A percentile compares a stretch with the other conserved stretches of the same genome.
Evolutionary conservation across 1,284 basidiomycete genomes (phyloP).

Genomic region (Irpex sp.): DNA sequence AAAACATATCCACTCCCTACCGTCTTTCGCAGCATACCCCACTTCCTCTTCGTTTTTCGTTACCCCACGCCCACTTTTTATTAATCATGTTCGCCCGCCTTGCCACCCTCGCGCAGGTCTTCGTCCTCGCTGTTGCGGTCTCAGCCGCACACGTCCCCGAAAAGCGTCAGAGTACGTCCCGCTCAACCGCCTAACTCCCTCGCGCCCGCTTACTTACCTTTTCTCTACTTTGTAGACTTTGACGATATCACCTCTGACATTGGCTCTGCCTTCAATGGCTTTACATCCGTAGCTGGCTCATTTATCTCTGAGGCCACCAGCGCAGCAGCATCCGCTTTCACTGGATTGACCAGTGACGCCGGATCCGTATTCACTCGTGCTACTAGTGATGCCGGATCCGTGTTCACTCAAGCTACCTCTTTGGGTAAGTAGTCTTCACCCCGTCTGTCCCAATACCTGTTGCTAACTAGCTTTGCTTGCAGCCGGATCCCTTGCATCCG

Average conservation of each 20-base stretch:
- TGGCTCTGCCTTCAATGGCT: slow-evolving; percentile 23
- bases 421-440: not conserved
- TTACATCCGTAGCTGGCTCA: slow-evolving; percentile 24
- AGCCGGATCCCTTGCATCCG: slow-evolving; percentile 18
- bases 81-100: slow-evolving; percentile 17
- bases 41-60: not conserved
- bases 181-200: not conserved
- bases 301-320: not conserved
- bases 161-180: slow-evolving; percentile 24
- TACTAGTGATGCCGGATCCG: slow-evolving; percentile 12
- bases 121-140: slow-evolving; percentile 13
- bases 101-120: slow-evolving; percentile 9
- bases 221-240: slow-evolving; percentile 17
- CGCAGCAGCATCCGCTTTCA: slow-evolving; percentile 4
- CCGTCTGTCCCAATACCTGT: not conserved
- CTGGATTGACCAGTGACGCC: slow-evolving; percentile 20
- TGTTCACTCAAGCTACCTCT: slow-evolving; percentile 15
- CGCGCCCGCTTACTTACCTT: slow-evolving; percentile 13
- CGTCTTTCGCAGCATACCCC: not conserved
- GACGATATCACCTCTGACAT: slow-evolving; percentile 27
- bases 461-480: not conserved
- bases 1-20: not conserved
- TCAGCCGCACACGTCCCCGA: slow-evolving; percentile 11
- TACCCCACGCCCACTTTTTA: not conserved
- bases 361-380: slow-evolving; percentile 34